A percentile compares a stretch with the other conserved stretches of the same genome.
Evolutionary conservation across 163 green algal genomes (phyloP).

Genomic region (Coccomyxa subellipsoidea): DNA sequence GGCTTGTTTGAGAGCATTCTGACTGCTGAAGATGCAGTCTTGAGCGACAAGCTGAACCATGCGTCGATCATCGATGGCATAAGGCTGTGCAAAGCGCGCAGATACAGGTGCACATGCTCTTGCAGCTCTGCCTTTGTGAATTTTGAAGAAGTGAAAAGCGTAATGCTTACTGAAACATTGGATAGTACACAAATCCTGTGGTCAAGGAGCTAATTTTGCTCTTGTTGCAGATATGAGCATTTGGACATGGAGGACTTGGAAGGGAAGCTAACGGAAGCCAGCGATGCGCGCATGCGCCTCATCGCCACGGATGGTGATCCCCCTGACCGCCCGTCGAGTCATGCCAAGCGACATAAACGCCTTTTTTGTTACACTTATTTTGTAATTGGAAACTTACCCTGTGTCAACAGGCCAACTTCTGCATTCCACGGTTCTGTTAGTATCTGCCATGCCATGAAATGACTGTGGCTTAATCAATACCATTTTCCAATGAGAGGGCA

Average conservation of each 20-base stretch:
- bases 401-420: too few species aligned
- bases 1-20: conserved; percentile 71
- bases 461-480: too few species aligned
- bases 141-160: too few species aligned
- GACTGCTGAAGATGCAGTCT: conserved; percentile 52
- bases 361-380: too few species aligned
- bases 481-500: too few species aligned
- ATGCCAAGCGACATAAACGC: neutral
- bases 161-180: too few species aligned
- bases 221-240: conserved; percentile 70
- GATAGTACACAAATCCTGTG: too few species aligned
- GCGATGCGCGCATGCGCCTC: conserved; percentile 38
- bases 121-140: neutral
- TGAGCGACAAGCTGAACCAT: conserved; percentile 70
- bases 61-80: conserved; percentile 73
- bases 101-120: conserved; percentile 21
- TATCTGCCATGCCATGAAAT: too few species aligned
- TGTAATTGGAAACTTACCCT: too few species aligned
- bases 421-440: too few species aligned
- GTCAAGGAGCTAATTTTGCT: too few species aligned
- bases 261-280: conserved; percentile 46
- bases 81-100: conserved; percentile 57
- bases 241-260: conserved; percentile 68
- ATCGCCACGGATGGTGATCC: conserved; percentile 62
- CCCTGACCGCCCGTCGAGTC: neutral